Evolutionary conservation across 768 basidiomycete species (phyloP), one percentile per base, ranked within the genome.

Genomic region (Nevesoporus exiguus): DNA sequence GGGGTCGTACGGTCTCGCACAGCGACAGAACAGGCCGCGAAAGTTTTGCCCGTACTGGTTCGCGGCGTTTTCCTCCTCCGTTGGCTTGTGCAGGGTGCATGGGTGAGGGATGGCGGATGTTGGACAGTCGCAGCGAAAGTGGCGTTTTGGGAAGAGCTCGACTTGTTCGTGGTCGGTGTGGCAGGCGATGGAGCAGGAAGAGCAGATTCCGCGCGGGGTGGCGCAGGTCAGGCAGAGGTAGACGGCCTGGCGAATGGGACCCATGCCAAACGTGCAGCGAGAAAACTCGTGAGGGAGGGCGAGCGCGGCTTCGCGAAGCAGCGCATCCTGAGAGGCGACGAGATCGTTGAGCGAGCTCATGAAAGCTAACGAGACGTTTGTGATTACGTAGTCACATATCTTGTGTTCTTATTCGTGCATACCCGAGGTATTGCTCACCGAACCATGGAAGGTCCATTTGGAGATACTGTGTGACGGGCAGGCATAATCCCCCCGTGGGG

Each of bases 91-190:
- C 24, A 93, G 71, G 21, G 81, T 79, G 68, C 91, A 93, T 2
- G 75, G 50, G 56, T 86, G 85, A 0, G 77, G 61, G 21, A 91
- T 70, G 5, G 80, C 74, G 13, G 71, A 53, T 17, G 91, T 93
- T 4, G 91, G 89, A 67, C 91, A 93, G 69, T 93, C 91, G 64
- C 91, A 93, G 31, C 86, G 82, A 64, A 93, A 92, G 54, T 77
- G 72, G 60, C 90, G 81, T 66, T 93, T 93, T 1, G 90, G 90
- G 71, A 93, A 93, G 55, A 93, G 77, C 68, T 93, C 91, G 48
- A 93, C 69, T 66, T 93, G 91, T 62, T 93, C 86, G 68, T 92
- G 90, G 66, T 90, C 77, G 14, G 88, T 88, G 66, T 94, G 91
- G 66, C 91, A 94, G 22, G 90, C 88, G 48, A 93, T 79, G 27